A percentile compares a stretch with the other conserved stretches of the same genome.
These are phyloP conservation scores for Thraustochytrium striatum DNA, from an alignment of 352 stramenopile species.

Conservation along the genomic window DNA sequence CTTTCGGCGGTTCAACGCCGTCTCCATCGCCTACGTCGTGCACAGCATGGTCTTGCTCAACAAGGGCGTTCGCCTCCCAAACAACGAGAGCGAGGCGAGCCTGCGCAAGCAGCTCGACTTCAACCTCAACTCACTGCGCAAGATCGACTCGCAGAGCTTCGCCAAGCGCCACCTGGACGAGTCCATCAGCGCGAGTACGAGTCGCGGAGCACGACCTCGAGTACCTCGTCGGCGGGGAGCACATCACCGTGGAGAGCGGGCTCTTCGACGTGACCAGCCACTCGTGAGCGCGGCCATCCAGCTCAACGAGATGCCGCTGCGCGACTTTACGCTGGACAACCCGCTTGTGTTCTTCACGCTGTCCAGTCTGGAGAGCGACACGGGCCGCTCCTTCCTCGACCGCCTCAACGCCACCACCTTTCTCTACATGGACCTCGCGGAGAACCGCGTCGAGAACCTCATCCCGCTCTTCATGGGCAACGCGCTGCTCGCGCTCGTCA, in stretches of 20 bases:
- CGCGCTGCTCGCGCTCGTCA: neutral
- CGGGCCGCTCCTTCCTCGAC: neutral
- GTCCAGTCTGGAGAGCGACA: neutral
- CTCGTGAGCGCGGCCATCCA: neutral
- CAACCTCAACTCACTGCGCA: neutral
- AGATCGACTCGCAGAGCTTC: neutral
- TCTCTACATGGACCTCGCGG: neutral
- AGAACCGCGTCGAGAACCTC: neutral
- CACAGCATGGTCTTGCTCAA: constrained; percentile 27
- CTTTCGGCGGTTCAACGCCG: constrained; percentile 19
- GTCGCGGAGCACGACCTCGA: neutral
- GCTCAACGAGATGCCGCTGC: neutral
- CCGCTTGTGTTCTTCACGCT: constrained; percentile 25
- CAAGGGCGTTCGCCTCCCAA: neutral
- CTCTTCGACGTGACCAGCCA: constrained; percentile 34
- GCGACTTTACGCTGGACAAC: constrained; percentile 15
- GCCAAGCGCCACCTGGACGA: neutral
- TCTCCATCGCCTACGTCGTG: constrained; percentile 14
- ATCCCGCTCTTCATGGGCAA: constrained; percentile 7
- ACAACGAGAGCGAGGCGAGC: neutral
- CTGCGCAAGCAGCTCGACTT: neutral
- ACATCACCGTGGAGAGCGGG: neutral
- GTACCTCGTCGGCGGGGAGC: neutral
- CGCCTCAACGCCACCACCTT: constrained; percentile 32
- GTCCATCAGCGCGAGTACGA: neutral